Percentiles rank a stretch among this genome's conserved stretches.
These are phyloP conservation scores for Strobilomyces confusus DNA, from an alignment of 768 basidiomycete genomes.

Conservation along the genomic window DNA sequence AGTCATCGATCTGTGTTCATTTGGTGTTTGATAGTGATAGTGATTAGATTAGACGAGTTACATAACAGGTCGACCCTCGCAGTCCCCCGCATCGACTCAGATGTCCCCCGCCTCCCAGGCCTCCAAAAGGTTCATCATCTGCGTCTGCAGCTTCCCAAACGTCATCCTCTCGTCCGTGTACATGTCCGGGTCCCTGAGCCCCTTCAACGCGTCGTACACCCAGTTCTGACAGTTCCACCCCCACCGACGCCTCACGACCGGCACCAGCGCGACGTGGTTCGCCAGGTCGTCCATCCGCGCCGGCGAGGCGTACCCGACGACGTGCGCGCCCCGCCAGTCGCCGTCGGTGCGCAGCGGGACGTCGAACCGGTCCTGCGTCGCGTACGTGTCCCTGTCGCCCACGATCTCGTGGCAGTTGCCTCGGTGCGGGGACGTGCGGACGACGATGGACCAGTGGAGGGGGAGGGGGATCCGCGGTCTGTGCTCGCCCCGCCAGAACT, in stretches of 20 bases:
- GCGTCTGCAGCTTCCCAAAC: slow-evolving; percentile 20
- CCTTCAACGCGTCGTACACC: slow-evolving; percentile 24
- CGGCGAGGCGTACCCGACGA: slow-evolving; percentile 22
- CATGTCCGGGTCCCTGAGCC: slow-evolving; percentile 8
- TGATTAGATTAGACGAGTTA: too few species aligned
- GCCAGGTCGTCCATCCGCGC: slow-evolving; percentile 12
- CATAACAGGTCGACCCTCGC: not conserved
- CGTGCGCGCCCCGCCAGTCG: slow-evolving; percentile 26
- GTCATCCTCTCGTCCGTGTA: slow-evolving; percentile 15
- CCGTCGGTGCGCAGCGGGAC: slow-evolving; percentile 7
- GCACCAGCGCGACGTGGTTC: slow-evolving; percentile 18
- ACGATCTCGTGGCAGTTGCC: slow-evolving; percentile 29
- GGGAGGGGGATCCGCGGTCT: slow-evolving; percentile 8
- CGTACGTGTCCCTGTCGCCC: slow-evolving; percentile 24
- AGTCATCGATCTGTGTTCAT: too few species aligned
- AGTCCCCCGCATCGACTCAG: not conserved
- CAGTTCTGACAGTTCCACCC: slow-evolving; percentile 28
- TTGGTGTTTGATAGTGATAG: too few species aligned
- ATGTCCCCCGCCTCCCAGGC: slow-evolving; percentile 30
- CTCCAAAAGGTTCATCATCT: slow-evolving; percentile 28
- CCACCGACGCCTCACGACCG: slow-evolving; percentile 13
- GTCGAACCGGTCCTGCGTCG: slow-evolving; percentile 13
- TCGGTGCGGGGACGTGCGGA: slow-evolving; percentile 17
- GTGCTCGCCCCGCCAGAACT: slow-evolving; percentile 29
- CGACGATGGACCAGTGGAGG: slow-evolving; percentile 28